Base-by-base conservation (phyloP, 805 yeast species). In the Nakazawaea ishiwadae region DNA sequence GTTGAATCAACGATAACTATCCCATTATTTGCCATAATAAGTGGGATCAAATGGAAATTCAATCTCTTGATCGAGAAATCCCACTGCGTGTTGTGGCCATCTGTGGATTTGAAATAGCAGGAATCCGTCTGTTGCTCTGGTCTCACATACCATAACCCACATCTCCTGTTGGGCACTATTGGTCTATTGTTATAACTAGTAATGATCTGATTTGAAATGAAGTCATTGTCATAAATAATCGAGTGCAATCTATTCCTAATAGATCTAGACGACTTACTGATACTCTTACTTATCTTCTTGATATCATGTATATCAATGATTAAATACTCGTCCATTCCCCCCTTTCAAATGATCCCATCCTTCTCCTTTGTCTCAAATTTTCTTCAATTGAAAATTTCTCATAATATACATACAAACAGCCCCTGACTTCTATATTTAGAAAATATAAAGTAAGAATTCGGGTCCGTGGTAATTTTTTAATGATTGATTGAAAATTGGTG, bases 31-130 rank as follows among this genome's bases (percentile, higher is more conserved):
- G 56, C 42, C 0, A 51, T 51, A 0, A 86, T 52, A 0, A 74
- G 35, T 0, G 77, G 75, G 2, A 88, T 52, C 3, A 89, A 55
- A 53, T 88, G 95, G 44, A 85, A 63, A 58, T 89, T 89, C 29
- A 88, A 62, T 34, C 97, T 62, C 37, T 95, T 66, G 14, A 77
- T 59, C 26, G 87, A 81, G 52, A 89, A 88, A 24, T 72, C 70
- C 96, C 96, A 89, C 48, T 85, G 80, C 41, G 74, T 73, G 0
- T 77, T 79, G 53, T 89, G 97, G 0, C 97, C 97, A 61, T 89
- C 96, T 0, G 96, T 89, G 19, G 95, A 84, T 54, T 89, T 89
- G 64, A 89, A 89, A 53, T 89, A 88, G 14, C 81, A 75, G 0
- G 81, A 68, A 4, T 72, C 77, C 0, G 41, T 33, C 18, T 60